Evolutionary conservation across 1,284 basidiomycete species (phyloP), one percentile per base, ranked within the genome.

Genomic region (Irpex lacteus): DNA sequence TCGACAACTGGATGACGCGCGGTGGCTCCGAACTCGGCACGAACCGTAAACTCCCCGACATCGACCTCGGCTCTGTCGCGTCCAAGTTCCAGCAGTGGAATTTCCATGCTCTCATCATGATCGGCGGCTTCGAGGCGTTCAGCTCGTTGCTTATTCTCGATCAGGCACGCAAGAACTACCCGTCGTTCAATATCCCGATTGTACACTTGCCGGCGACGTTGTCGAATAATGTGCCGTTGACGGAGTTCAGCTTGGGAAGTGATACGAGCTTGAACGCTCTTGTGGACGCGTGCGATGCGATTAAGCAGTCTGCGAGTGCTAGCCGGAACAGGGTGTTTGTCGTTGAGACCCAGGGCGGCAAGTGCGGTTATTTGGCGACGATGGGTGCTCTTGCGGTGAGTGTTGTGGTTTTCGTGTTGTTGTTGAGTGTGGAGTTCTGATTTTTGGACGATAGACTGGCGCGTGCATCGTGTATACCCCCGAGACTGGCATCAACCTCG

Each of bases 11-110:
- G 98, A 93, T 92, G 73, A 89, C 92, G 21, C 91, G 96, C 40
- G 97, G 98, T 67, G 98, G 98, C n/a, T 98, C 96, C 50, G 98
- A 99, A 76, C 89, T 99, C 19, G 97, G 97, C 47, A 98, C 97
- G 37, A 99, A 98, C 79, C 93, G 97, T 61, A 85, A 86, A 8
- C 81, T 96, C 36, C 97, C 97, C 15, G 90, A 90, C 59, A 79
- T 88, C 61, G 95, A 98, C 77, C 84, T 98, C 56, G 95, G 95
- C 1, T 88, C 86, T 3, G 83, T 98, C 59, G 96, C 97, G 0
- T 82, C 92, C 57, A 94, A 95, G 71, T 92, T 99, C 82, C 95
- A 98, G 78, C 81, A 95, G 72, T 89, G 95, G 78, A 80, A 82
- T 55, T 82, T 99, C 69, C 86, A 98, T 67, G 94, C 83, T 0